These are phyloP conservation scores for Myxozyma sirexii DNA, from an alignment of 805 yeast genomes.

Conservation along the genomic window DNA sequence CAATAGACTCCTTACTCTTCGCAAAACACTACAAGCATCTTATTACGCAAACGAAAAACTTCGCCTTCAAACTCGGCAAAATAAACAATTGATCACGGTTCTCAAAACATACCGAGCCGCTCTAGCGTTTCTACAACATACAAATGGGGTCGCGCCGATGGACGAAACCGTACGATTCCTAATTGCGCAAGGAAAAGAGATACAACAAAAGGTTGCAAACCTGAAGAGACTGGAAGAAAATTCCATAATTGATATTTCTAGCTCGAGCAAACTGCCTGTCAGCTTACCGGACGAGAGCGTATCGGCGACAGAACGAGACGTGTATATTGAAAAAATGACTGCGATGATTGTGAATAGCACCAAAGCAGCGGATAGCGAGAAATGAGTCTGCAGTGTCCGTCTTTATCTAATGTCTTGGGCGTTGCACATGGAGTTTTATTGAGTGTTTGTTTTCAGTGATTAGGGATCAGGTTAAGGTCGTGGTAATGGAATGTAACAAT, in stretches of 20 bases:
- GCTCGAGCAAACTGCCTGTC: background rate
- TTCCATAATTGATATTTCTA: background rate
- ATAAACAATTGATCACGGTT: conserved; percentile 11
- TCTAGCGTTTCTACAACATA: conserved; percentile 20
- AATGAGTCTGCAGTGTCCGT: background rate
- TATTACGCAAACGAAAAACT: conserved; percentile 26
- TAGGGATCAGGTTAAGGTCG: too few relatives aligned
- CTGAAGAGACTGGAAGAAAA: conserved; percentile 11
- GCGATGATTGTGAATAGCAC: conserved; percentile 26
- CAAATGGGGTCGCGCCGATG: conserved; percentile 31
- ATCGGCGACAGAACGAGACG: conserved; percentile 20
- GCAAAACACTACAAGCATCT: conserved; percentile 31
- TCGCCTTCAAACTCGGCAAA: conserved; percentile 8
- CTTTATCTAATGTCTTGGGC: background rate
- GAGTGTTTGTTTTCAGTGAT: too few relatives aligned
- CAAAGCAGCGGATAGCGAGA: conserved; percentile 7
- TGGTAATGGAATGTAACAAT: too few relatives aligned
- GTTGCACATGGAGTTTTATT: too few relatives aligned
- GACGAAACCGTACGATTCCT: conserved; percentile 32
- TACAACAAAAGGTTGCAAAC: conserved; percentile 9
- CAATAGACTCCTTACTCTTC: conserved; percentile 22
- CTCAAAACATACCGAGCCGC: conserved; percentile 24
- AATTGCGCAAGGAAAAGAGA: conserved; percentile 23
- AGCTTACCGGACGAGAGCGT: background rate
- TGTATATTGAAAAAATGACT: conserved; percentile 34